These are phyloP conservation scores for Backusella psychrophila DNA, from an alignment of 192 early-diverging fungal species.

Conservation along the genomic window DNA sequence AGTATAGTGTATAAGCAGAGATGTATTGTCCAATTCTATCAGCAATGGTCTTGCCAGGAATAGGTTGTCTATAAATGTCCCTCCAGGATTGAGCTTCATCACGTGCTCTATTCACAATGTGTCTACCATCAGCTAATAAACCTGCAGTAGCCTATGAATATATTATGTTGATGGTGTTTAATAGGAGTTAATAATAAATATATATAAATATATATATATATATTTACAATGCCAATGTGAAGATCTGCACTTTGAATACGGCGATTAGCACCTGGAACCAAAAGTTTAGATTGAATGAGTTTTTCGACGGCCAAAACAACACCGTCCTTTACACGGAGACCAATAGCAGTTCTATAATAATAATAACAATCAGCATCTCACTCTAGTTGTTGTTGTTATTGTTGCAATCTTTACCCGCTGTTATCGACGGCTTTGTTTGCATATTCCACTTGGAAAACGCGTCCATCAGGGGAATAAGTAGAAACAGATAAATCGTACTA, in stretches of 20 bases:
- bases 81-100: conserved; percentile 91
- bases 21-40: conserved; percentile 91
- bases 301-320: conserved; percentile 97
- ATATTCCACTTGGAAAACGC: conserved; percentile 99
- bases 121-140: conserved; percentile 87
- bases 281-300: conserved; percentile 90
- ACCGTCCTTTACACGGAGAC: conserved; percentile 91
- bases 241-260: conserved; percentile 89
- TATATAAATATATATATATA: not conserved
- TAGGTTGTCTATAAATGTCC: conserved; percentile 75
- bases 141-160: conserved; percentile 78
- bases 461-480: conserved; percentile 99
- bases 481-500: conserved; percentile 97
- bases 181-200: no score
- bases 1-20: conserved; percentile 96
- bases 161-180: no score
- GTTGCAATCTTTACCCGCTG: conserved; percentile 69
- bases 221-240: conserved; percentile 88
- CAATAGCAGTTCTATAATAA: conserved; percentile 79
- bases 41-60: conserved; percentile 88
- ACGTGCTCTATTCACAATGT: conserved; percentile 84
- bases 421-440: conserved; percentile 98
- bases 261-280: conserved; percentile 90
- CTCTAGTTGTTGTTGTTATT: not conserved
- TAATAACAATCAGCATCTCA: not conserved